These are phyloP conservation scores for Spencermartinsiella ligniputridi DNA, from an alignment of 1,139 yeast genomes.

Conservation along the genomic window DNA sequence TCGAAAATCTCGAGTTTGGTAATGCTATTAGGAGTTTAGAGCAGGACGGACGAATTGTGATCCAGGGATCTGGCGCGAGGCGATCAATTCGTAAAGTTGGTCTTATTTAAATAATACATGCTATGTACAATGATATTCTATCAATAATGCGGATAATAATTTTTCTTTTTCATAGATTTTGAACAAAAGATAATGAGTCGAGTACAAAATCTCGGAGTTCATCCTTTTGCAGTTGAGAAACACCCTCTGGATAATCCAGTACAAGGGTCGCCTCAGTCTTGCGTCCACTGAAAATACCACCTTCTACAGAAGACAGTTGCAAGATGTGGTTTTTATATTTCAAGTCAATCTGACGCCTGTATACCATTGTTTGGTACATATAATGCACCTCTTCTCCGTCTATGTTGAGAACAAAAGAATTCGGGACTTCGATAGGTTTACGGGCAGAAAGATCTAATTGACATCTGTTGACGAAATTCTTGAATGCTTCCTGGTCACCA, in stretches of 20 bases:
- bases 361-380: constrained; percentile 41
- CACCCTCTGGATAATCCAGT: constrained; percentile 32
- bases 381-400: constrained; percentile 40
- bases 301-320: constrained; percentile 49
- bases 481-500: constrained; percentile 31
- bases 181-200: constrained; percentile 5
- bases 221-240: constrained; percentile 10
- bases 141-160: neutral
- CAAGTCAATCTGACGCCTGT: constrained; percentile 45
- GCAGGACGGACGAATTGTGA: constrained; percentile 69
- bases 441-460: constrained; percentile 42
- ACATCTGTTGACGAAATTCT: constrained; percentile 38
- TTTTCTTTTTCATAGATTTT: neutral
- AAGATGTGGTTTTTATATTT: constrained; percentile 36
- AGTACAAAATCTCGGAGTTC: constrained; percentile 17
- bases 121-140: constrained; percentile 2
- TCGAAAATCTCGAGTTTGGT: constrained; percentile 66
- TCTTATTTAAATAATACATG: constrained; percentile 8
- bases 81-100: constrained; percentile 54
- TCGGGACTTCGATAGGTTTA: constrained; percentile 37
- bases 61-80: constrained; percentile 70
- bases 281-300: constrained; percentile 54
- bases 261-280: constrained; percentile 45
- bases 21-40: constrained; percentile 66
- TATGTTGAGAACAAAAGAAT: constrained; percentile 38